Evolutionary conservation across 106 monocot species (phyloP).

Genomic region (Dendrobium chrysotoxum): DNA sequence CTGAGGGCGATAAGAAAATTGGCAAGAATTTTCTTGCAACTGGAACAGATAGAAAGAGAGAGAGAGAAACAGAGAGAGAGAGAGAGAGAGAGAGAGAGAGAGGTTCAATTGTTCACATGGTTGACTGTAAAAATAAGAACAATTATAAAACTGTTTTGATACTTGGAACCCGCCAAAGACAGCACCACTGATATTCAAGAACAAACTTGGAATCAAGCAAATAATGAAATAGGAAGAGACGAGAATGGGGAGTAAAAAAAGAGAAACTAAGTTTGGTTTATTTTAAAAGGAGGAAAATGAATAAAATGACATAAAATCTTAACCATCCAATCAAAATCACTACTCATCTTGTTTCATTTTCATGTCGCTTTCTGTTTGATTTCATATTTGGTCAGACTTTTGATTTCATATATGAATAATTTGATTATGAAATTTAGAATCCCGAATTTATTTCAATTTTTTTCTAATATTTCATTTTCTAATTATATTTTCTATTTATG

Average conservation of each 20-base stretch:
- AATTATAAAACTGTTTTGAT: neutral
- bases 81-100: neutral
- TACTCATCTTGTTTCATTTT: too few species aligned
- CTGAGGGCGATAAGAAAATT: neutral
- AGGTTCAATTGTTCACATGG: neutral
- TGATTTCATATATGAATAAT: too few species aligned
- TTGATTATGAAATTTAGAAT: too few species aligned
- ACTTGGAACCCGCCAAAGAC: neutral
- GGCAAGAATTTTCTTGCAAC: neutral
- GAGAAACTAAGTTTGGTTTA: too few species aligned
- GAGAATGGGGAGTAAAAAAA: neutral
- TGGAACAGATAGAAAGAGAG: neutral
- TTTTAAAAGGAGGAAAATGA: too few species aligned
- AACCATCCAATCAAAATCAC: too few species aligned
- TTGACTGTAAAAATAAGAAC: neutral
- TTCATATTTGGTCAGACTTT: too few species aligned
- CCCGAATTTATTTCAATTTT: too few species aligned
- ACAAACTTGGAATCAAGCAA: neutral
- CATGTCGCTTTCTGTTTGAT: too few species aligned
- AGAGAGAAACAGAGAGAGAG: neutral
- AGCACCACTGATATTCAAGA: neutral
- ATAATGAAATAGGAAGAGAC: neutral
- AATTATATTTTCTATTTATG: too few species aligned
- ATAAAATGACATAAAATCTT: too few species aligned
- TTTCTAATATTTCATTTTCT: too few species aligned